Percentiles rank a stretch among this genome's conserved stretches.
phyloP scores from a whole-genome alignment of 257 asterid species.

The Gardenia jasminoides region DNA sequence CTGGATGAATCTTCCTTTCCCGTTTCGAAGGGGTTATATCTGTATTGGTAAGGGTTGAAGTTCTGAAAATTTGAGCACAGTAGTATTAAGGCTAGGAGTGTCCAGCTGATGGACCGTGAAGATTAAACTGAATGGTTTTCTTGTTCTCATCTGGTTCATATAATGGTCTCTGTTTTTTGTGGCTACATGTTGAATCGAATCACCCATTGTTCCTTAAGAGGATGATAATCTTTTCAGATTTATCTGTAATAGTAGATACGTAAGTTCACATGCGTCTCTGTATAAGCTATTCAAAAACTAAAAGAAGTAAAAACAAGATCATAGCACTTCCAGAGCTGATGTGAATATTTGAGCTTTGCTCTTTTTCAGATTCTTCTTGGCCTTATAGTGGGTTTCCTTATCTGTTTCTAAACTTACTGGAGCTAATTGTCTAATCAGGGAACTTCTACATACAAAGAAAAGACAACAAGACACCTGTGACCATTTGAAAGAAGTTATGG shows the following conservation, averaged over 20 bases:
- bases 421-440: conserved; percentile 42
- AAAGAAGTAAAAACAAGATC: neutral
- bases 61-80: neutral
- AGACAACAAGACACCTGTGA: conserved; percentile 62
- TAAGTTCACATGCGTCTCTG: neutral
- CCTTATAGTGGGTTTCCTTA: neutral
- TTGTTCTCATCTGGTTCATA: neutral
- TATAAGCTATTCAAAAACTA: neutral
- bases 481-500: conserved; percentile 54
- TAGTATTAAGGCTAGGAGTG: neutral
- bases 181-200: neutral
- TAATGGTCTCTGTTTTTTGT: neutral
- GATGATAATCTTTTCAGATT: neutral
- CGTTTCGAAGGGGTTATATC: too few species aligned
- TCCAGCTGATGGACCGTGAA: conserved; percentile 2
- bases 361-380: neutral
- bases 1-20: neutral
- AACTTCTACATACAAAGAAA: conserved; percentile 58
- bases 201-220: neutral
- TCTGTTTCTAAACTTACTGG: neutral
- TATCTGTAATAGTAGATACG: neutral
- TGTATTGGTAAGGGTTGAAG: neutral
- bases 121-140: neutral
- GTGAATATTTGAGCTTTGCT: neutral
- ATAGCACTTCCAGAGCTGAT: too few species aligned